Base-by-base conservation (phyloP, 805 yeast species). In the Wickerhamiella occidentalis region DNA sequence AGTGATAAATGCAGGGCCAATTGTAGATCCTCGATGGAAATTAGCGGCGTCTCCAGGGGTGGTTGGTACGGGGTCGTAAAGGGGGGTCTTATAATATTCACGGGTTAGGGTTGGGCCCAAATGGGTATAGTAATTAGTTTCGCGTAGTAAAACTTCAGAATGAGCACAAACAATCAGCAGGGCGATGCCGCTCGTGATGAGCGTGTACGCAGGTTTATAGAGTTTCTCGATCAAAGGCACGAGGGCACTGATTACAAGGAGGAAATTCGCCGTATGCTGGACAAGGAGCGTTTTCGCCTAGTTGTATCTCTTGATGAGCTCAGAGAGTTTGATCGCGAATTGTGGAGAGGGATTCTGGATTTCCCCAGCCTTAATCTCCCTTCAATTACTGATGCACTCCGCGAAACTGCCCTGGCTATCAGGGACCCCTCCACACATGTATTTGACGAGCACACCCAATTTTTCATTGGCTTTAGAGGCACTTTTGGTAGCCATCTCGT, bases 401-500 rank as follows among this genome's bases (percentile, higher is more conserved):
- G 83, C 51, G 95, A 86, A 53, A 75, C 87, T 11, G 85, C 88
- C 9, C 66, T 76, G 61, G 78, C 88, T 0, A 73, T 86, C 23
- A 78, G 81, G 58, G 85, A 82, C 60, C 70, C 70, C 19, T 75
- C 76, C 52, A 73, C 74, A 42, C 69, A 77, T 23, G 71, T 69
- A 51, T 74, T 74, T n/a, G 79, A 74, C 52, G 78, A 77, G 36
- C 75, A 78, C 54, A 79, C 79, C 54, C 77, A 74, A 51, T 84
- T 81, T 62, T 80, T 82, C 58, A 65, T 92, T 13, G 82, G 88
- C 0, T 86, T 90, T 67, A 78, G 76, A 57, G 98, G 98, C 48
- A 80, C 96, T 0, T 86, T 92, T 65, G 97, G 97, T 49, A 77
- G 80, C 50, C 88, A 87, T 62, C 75, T 82, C 41, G 79, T 90